Percentiles rank a stretch among this genome's conserved stretches.
These are phyloP conservation scores for Botrytis cinerea DNA, from an alignment of 2,329 filamentous ascomycete genomes.

Conservation along the genomic window DNA sequence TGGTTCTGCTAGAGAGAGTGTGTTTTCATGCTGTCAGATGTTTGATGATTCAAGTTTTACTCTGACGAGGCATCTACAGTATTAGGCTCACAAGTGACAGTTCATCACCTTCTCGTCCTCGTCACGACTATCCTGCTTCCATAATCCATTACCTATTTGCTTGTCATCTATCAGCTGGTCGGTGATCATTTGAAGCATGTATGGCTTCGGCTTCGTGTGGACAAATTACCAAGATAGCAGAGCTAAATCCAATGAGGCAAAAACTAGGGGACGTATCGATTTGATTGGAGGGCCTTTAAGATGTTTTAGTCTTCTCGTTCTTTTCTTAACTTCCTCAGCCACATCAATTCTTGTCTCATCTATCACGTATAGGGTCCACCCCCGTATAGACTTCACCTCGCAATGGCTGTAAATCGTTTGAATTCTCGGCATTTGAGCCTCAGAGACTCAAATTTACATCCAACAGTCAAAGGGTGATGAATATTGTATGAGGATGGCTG, in stretches of 20 bases:
- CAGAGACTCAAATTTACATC: background rate
- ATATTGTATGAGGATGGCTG: background rate
- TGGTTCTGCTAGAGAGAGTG: background rate
- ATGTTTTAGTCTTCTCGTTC: background rate
- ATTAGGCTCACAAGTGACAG: too few species aligned
- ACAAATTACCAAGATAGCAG: background rate
- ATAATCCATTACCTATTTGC: background rate
- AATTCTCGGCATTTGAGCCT: background rate
- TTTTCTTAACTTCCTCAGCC: constrained; percentile 9
- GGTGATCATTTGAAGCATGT: background rate
- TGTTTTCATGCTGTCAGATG: too few species aligned
- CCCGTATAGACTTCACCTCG: background rate
- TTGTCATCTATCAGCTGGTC: background rate
- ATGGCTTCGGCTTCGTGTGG: background rate
- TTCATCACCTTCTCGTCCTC: background rate
- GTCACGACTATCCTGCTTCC: background rate
- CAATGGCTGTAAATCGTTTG: background rate
- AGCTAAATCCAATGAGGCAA: background rate
- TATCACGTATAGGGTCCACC: background rate
- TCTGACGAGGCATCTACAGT: too few species aligned
- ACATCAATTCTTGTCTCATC: constrained; percentile 1
- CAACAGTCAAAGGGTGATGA: background rate
- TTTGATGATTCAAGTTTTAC: background rate
- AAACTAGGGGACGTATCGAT: background rate
- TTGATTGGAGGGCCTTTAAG: background rate